Evolutionary conservation across 306 rosid genomes (phyloP), one percentile per base, ranked within the genome.

Genomic region (Senna tora): DNA sequence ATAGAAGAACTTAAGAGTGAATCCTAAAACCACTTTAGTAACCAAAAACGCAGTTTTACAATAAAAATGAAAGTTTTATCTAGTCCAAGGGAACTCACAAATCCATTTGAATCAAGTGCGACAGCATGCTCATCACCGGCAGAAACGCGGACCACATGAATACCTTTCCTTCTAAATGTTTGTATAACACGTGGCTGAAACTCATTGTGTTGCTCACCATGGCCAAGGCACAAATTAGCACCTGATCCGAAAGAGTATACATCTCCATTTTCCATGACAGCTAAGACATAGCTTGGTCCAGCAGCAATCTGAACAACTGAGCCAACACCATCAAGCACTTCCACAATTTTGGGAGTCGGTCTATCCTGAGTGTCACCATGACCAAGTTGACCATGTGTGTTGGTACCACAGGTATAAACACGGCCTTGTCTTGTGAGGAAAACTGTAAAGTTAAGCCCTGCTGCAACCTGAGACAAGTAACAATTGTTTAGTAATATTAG

Each of bases 51-150:
- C 66, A 61, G 50, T 21, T 53, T 12, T 73, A 47, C 74, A 45
- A 45, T 33, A 38, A 64, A 68, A 47, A 6, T 30, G 65, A 45
- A 69, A 64, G 11, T 16, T 54, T 42, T 11, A 52, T 76, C 4
- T 16, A 38, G 67, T 21, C 20, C 4, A 33, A 34, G 30, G 66
- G 75, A 77, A 93, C 98, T 87, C 64, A 90, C 97, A 61, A 61
- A 69, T 75, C 98, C 98, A 78, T 81, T 85, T 63, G 97, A 93
- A 79, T 90, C 97, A 76, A 90, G 90, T 49, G 98, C 98, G 69
- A 88, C 92, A 0, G 88, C 98, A 82, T 93, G 98, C 90, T 90
- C 93, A 7, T 93, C 92, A 38, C 98, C 97, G 15, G 98, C 97
- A 38, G 93, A 88, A 70, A 93, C 98, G 15, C 86, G 87, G 65